Evolutionary conservation across 805 yeast species (phyloP), one percentile per base, ranked within the genome.

Genomic region (Wickerhamiella musiphila): DNA sequence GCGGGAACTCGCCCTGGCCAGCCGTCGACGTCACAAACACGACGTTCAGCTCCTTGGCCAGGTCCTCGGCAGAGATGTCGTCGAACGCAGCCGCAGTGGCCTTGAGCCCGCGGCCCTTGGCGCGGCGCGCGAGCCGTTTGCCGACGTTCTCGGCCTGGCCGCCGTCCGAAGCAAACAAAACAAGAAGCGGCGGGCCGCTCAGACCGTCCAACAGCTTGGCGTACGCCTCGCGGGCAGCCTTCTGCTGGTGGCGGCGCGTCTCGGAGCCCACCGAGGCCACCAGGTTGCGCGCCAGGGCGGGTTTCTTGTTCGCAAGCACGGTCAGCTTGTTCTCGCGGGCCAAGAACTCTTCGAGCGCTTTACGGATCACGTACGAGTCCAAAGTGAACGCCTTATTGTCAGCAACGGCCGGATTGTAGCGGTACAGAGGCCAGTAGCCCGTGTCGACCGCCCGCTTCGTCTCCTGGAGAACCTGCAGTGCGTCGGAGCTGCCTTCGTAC

Each of bases 361-460:
- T 70, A 53, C 73, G 73, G 48, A 86, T 70, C 34, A 72, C 72
- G 11, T 84, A 71, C 4, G 95, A 83, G 53, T 86, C 95, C 34
- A 86, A 65, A 46, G 70, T 70, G 65, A 86, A 86, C 31, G 53
- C 52, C n/a, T 71, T 68, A 6, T 24, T 24, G 23, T 11, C 30
- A 22, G 60, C 63, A 23, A 58, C 59, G 7, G 53, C 41, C 35
- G 95, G 94, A 45, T 81, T 66, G 58, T 66, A 86, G 51, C 94
- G 66, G 60, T 84, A 86, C 39, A 86, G 65, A 29, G 96, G 96
- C 93, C 95, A 83, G 59, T 77, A 76, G n/a, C 96, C 96, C 21
- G 83, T 62, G 47, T 81, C 94, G 28, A 86, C 93, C 15, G 94
- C 86, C 40, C 58, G 60, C 55, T 86, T 86, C 21, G 95, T 84